phyloP scores from a whole-genome alignment of 1,139 yeast genomes.

The Hyphopichia wangnamkhiaoensis region DNA sequence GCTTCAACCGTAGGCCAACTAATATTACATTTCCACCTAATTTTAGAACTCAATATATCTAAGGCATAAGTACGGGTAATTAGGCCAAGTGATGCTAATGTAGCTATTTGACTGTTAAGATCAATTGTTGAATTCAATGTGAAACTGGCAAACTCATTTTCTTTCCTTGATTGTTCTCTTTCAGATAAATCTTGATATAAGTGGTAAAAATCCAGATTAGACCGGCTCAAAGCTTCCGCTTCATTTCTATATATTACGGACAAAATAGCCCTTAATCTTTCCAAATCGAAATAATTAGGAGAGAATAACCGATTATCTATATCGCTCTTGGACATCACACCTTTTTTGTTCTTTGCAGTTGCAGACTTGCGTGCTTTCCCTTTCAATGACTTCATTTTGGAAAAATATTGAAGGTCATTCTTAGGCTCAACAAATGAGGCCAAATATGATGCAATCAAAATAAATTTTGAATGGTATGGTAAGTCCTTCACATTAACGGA shows the following conservation, averaged over 20 bases:
- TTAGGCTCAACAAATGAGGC: constrained; percentile 68
- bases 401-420: constrained; percentile 60
- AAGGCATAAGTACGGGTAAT: constrained; percentile 49
- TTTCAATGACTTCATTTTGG: constrained; percentile 53
- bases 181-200: constrained; percentile 32
- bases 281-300: constrained; percentile 66
- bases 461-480: constrained; percentile 58
- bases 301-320: constrained; percentile 57
- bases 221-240: constrained; percentile 29
- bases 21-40: constrained; percentile 66
- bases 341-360: constrained; percentile 29
- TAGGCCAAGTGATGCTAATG: constrained; percentile 56
- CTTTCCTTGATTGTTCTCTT: constrained; percentile 32
- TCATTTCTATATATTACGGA: constrained; percentile 55
- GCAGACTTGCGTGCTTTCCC: constrained; percentile 24
- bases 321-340: constrained; percentile 44
- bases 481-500: constrained; percentile 35
- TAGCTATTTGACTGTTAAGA: constrained; percentile 59
- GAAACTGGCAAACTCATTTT: constrained; percentile 33
- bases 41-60: constrained; percentile 61
- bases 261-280: constrained; percentile 65
- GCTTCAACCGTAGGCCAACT: constrained; percentile 52
- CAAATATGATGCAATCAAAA: constrained; percentile 67
- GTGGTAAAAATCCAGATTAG: constrained; percentile 24
- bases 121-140: constrained; percentile 46